Conservation (phyloP, 169 alveolate genomes). For the Cryptosporidium ryanae region DNA sequence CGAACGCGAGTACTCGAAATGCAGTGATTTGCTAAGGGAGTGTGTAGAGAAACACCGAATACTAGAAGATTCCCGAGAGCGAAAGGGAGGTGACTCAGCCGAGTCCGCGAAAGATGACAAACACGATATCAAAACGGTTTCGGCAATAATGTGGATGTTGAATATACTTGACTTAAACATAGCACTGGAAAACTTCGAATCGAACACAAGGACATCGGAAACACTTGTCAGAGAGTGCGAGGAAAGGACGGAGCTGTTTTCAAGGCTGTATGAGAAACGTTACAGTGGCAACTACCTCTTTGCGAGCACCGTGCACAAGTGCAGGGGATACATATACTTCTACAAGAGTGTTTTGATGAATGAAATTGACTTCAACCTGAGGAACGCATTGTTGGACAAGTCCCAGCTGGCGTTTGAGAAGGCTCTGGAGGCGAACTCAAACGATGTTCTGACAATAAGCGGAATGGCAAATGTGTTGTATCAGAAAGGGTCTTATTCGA, state of each 20-base stretch:
- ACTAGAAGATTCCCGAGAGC: slow-evolving; percentile 27
- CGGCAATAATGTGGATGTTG: slow-evolving; percentile 6
- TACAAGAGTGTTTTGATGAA: slow-evolving; percentile 24
- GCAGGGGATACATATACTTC: slow-evolving; percentile 43
- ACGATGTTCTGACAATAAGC: slow-evolving; percentile 29
- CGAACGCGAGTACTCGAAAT: slow-evolving; percentile 3
- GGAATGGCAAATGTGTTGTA: slow-evolving; percentile 63
- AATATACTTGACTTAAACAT: slow-evolving; percentile 41
- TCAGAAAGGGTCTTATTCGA: slow-evolving; percentile 9
- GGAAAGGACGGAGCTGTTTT: slow-evolving; percentile 31
- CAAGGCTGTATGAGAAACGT: not conserved
- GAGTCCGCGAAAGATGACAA: not conserved
- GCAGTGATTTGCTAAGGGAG: slow-evolving; percentile 35
- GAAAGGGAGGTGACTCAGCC: not conserved
- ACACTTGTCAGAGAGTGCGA: slow-evolving; percentile 15
- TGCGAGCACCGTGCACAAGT: slow-evolving; percentile 1
- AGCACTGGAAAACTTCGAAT: slow-evolving; percentile 35
- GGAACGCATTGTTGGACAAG: slow-evolving; percentile 3
- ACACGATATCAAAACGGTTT: not conserved
- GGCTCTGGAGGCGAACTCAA: slow-evolving; percentile 17
- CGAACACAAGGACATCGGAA: slow-evolving; percentile 37
- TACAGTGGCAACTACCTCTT: not conserved
- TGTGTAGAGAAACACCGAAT: slow-evolving; percentile 34
- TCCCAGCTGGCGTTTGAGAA: slow-evolving; percentile 21
- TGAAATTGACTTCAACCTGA: slow-evolving; percentile 13